Evolutionary conservation across 179 eudicot species (phyloP).

Genomic region (Spinacia oleracea): DNA sequence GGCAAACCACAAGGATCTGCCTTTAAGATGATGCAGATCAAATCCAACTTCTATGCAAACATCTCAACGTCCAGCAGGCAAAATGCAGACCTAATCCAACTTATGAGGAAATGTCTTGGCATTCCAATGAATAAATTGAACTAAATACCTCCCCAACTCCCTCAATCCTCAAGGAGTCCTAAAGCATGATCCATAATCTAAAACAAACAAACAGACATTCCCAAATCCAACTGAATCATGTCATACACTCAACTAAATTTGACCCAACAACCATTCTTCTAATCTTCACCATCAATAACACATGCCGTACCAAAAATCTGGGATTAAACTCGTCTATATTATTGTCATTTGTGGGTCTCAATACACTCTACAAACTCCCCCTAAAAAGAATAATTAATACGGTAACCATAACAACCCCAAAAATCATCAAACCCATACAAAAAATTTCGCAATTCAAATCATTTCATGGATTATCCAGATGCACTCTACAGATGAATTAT

Average conservation of each 20-base stretch:
- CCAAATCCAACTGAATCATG: background rate
- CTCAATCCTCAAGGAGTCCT: background rate
- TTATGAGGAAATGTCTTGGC: background rate
- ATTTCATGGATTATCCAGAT: background rate
- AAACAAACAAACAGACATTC: background rate
- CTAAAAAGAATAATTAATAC: too few species aligned
- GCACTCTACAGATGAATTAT: background rate
- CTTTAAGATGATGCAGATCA: background rate
- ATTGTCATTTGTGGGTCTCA: too few species aligned
- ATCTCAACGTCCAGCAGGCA: background rate
- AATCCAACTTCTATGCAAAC: background rate
- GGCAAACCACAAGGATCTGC: background rate
- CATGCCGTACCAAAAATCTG: too few species aligned
- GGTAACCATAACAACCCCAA: background rate
- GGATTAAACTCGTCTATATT: too few species aligned
- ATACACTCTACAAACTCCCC: too few species aligned
- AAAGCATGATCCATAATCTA: background rate
- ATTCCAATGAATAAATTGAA: background rate
- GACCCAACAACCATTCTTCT: conserved; percentile 5
- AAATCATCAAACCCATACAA: background rate
- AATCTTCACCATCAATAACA: conserved; percentile 1
- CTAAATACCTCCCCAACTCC: background rate
- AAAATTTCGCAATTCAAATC: conserved; percentile 10
- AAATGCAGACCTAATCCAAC: conserved; percentile 3
- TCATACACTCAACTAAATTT: background rate